A percentile compares a stretch with the other conserved stretches of the same genome.
Conservation (phyloP, 257 asterid genomes). For the Mentha longifolia region DNA sequence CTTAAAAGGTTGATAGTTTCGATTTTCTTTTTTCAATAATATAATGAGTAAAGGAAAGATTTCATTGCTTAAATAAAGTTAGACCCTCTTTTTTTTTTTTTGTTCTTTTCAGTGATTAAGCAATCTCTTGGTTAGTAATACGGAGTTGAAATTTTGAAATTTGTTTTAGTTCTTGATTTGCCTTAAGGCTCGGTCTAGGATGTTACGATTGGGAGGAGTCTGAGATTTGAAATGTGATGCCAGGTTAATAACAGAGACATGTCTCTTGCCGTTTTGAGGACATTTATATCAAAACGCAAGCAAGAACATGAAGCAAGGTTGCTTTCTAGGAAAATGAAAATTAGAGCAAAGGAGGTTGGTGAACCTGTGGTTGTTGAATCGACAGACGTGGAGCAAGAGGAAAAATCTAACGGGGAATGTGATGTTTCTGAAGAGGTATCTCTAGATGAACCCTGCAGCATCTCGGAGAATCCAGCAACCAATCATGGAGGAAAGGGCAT, state of each 20-base stretch:
- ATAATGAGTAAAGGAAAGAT: not conserved
- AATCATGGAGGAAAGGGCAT: constrained; percentile 49
- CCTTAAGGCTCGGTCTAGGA: not conserved
- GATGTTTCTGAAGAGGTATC: constrained; percentile 46
- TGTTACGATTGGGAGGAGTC: not conserved
- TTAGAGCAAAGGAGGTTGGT: constrained; percentile 45
- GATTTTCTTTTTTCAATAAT: not conserved
- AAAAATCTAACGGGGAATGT: constrained; percentile 50
- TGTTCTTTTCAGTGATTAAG: not conserved
- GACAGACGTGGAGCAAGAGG: constrained; percentile 39
- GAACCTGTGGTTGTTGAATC: constrained; percentile 34
- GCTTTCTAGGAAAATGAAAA: constrained; percentile 51
- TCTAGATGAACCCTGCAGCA: constrained; percentile 48
- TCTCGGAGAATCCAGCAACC: constrained; percentile 41
- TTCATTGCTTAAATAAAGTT: constrained; percentile 8
- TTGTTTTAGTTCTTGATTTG: constrained; percentile 3
- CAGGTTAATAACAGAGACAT: constrained; percentile 97
- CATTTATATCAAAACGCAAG: constrained; percentile 65
- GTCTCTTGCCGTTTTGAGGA: constrained; percentile 94
- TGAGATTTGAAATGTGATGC: constrained; percentile 34
- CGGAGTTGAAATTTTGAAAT: not conserved
- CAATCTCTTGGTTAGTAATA: not conserved
- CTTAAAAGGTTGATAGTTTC: not conserved
- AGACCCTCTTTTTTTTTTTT: not conserved
- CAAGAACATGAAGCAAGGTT: constrained; percentile 68